Evolutionary conservation across 2,329 filamentous ascomycete genomes (phyloP).

Genomic region (Exutisphaerella laricina): DNA sequence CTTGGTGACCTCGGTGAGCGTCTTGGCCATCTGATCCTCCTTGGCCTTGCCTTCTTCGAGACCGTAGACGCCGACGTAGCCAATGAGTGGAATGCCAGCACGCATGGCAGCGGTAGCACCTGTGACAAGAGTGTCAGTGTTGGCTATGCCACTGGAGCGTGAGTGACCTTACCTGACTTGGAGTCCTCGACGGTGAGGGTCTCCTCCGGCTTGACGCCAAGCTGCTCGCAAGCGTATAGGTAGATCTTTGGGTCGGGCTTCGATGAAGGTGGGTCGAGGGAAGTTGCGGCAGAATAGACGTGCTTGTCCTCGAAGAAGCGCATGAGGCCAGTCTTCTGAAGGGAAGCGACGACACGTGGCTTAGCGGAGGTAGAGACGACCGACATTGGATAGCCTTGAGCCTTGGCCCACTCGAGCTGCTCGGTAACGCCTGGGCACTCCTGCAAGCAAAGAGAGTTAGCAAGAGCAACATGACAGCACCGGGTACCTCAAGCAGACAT

Average conservation of each 20-base stretch:
- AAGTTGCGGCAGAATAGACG: conserved; percentile 77
- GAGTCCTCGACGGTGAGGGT: conserved; percentile 82
- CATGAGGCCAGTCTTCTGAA: conserved; percentile 73
- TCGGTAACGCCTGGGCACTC: conserved; percentile 52
- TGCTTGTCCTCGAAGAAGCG: conserved; percentile 71
- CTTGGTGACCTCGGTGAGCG: conserved; percentile 45
- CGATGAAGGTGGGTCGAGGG: conserved; percentile 70
- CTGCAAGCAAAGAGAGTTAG: too few relatives aligned
- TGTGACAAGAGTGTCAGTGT: too few relatives aligned
- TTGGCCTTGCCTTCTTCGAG: conserved; percentile 60
- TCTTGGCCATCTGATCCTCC: conserved; percentile 46
- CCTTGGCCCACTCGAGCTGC: conserved; percentile 54
- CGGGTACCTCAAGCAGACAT: too few relatives aligned
- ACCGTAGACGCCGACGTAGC: conserved; percentile 76
- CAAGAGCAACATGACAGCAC: too few relatives aligned
- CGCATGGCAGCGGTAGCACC: conserved; percentile 71
- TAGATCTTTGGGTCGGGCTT: conserved; percentile 93
- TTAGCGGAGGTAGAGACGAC: conserved; percentile 79
- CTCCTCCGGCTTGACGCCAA: conserved; percentile 66
- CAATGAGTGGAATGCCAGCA: conserved; percentile 74
- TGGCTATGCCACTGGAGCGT: too few relatives aligned
- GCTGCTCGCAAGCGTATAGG: conserved; percentile 65
- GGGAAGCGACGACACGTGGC: conserved; percentile 68
- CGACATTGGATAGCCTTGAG: conserved; percentile 60
- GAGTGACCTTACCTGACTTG: too few relatives aligned